Percentiles rank a stretch among this genome's conserved stretches.
Evolutionary conservation across 2,329 filamentous ascomycete genomes (phyloP).

Genomic region (Annulohypoxylon truncatum): DNA sequence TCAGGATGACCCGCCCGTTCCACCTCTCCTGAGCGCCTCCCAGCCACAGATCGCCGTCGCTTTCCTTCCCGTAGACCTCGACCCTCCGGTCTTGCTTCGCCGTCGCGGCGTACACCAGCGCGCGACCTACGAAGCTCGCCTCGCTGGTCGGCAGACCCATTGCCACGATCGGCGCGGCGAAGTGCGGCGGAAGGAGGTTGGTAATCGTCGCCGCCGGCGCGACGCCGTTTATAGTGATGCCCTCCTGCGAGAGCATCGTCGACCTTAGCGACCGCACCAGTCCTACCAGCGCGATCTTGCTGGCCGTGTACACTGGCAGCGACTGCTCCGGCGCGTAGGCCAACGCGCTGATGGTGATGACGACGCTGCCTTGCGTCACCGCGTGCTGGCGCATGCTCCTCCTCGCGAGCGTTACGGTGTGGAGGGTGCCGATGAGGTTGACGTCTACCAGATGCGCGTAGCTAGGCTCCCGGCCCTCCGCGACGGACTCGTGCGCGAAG

Average conservation of each 20-base stretch:
- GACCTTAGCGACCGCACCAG: slow-evolving; percentile 51
- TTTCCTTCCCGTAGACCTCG: slow-evolving; percentile 53
- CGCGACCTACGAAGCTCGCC: slow-evolving; percentile 51
- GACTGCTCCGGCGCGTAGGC: slow-evolving; percentile 53
- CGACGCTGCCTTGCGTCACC: slow-evolving; percentile 49
- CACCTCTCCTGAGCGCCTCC: slow-evolving; percentile 41
- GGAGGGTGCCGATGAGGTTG: slow-evolving; percentile 49
- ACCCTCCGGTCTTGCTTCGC: slow-evolving; percentile 50
- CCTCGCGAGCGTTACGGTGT: slow-evolving; percentile 52
- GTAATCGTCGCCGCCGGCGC: slow-evolving; percentile 53
- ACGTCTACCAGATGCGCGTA: slow-evolving; percentile 50
- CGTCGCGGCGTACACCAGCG: slow-evolving; percentile 53
- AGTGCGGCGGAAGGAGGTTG: slow-evolving; percentile 46
- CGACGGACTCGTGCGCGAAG: slow-evolving; percentile 4
- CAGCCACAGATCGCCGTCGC: slow-evolving; percentile 16
- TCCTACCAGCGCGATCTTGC: slow-evolving; percentile 44
- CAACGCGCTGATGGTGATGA: slow-evolving; percentile 54
- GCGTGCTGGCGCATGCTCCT: slow-evolving; percentile 43
- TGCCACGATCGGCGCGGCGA: slow-evolving; percentile 49
- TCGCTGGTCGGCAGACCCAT: slow-evolving; percentile 51
- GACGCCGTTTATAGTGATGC: slow-evolving; percentile 55
- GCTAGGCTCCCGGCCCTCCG: slow-evolving; percentile 28
- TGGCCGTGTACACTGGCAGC: slow-evolving; percentile 48
- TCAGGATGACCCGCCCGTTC: slow-evolving; percentile 53
- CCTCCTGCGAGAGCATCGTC: slow-evolving; percentile 33